Conservation (phyloP, 129 eudicot species). For the Pittosporum tobira region DNA sequence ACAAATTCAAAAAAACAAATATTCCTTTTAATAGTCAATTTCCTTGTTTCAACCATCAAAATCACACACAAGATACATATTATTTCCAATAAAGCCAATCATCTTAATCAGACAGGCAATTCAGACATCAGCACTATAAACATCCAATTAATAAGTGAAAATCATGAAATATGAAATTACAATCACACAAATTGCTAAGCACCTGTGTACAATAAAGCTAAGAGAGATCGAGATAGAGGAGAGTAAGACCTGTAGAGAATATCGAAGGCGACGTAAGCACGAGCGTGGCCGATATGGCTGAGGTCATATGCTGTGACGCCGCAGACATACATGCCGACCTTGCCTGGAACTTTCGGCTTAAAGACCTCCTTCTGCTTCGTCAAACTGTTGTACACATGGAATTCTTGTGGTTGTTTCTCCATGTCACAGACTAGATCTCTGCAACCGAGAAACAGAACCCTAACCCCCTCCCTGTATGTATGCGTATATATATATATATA, state of each 20-base stretch:
- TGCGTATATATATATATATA: too few relatives aligned
- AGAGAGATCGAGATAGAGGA: too few relatives aligned
- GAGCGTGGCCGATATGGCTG: conserved; percentile 17
- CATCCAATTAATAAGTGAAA: not conserved
- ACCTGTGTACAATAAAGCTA: too few relatives aligned
- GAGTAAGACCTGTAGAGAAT: conserved; percentile 9
- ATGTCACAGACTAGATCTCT: not conserved
- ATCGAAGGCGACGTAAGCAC: conserved; percentile 16
- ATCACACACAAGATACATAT: too few relatives aligned
- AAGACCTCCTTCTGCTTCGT: conserved; percentile 17
- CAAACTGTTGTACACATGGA: conserved; percentile 5
- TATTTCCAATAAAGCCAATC: too few relatives aligned
- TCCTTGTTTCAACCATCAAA: too few relatives aligned
- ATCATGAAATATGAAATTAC: not conserved
- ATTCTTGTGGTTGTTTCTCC: not conserved
- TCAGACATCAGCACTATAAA: not conserved
- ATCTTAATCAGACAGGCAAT: too few relatives aligned
- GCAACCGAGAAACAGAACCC: not conserved
- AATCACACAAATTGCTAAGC: not conserved
- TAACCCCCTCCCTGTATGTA: not conserved
- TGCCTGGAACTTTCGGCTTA: conserved; percentile 6
- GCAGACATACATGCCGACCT: conserved; percentile 22
- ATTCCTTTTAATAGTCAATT: too few relatives aligned
- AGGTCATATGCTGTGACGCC: conserved; percentile 17
- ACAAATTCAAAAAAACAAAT: too few relatives aligned